Evolutionary conservation across 805 yeast genomes (phyloP).

Genomic region (Starmerella stigmatis): DNA sequence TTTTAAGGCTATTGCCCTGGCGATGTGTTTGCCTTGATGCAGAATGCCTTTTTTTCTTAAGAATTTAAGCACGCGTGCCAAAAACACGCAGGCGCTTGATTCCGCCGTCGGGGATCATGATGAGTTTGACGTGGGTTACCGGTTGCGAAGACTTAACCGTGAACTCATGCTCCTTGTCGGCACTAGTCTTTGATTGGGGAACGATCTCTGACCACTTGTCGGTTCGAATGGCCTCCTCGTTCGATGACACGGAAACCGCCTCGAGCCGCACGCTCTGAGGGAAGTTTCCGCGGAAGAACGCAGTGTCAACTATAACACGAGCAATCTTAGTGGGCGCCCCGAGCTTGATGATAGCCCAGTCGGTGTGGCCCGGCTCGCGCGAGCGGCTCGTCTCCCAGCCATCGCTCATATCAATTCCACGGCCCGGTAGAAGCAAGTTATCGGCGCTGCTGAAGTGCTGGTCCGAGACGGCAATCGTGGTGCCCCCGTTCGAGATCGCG

Average conservation of each 20-base stretch:
- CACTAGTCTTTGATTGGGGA: conserved; percentile 59
- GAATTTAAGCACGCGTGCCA: conserved; percentile 38
- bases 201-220: conserved; percentile 59
- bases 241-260: conserved; percentile 38
- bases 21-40: no score
- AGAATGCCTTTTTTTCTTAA: no score
- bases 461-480: conserved; percentile 71
- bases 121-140: conserved; percentile 62
- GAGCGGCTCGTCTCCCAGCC: conserved; percentile 98
- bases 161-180: conserved; percentile 67
- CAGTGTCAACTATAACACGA: conserved; percentile 72
- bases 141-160: conserved; percentile 23
- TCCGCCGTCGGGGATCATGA: conserved; percentile 95
- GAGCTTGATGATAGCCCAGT: conserved; percentile 79
- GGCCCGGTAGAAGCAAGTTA: conserved; percentile 80
- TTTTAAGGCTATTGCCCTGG: no score
- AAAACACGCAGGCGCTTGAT: conserved; percentile 79
- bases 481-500: conserved; percentile 77
- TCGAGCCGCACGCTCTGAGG: conserved; percentile 72
- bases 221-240: conserved; percentile 34
- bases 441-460: conserved; percentile 93
- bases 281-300: conserved; percentile 88
- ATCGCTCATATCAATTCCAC: conserved; percentile 93
- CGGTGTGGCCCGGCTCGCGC: conserved; percentile 70
- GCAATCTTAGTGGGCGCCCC: conserved; percentile 54